Conservation (phyloP, 768 basidiomycete genomes). For the Boletus reticulatus region DNA sequence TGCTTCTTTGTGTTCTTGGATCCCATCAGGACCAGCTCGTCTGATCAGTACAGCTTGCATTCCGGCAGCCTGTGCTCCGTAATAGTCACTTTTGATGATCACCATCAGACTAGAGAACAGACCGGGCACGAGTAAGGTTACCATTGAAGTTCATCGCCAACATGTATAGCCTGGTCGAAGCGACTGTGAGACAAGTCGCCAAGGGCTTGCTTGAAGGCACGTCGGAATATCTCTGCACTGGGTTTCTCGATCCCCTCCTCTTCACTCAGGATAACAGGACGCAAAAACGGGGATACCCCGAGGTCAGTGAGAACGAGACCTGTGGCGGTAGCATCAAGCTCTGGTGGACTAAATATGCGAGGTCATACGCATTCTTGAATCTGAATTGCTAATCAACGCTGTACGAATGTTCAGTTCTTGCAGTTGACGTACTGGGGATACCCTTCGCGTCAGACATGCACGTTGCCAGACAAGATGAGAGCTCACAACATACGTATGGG, state of each 20-base stretch:
- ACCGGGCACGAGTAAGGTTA: slow-evolving; percentile 29
- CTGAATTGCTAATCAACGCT: slow-evolving; percentile 71
- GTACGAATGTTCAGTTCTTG: slow-evolving; percentile 45
- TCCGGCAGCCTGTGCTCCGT: slow-evolving; percentile 55
- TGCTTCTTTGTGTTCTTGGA: slow-evolving; percentile 42
- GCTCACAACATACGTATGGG: slow-evolving; percentile 40
- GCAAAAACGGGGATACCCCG: slow-evolving; percentile 45
- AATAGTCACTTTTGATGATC: slow-evolving; percentile 53
- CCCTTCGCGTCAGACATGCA: slow-evolving; percentile 3
- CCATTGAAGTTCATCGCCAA: slow-evolving; percentile 74
- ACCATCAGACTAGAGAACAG: neutral
- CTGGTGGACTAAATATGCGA: neutral
- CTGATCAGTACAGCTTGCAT: slow-evolving; percentile 58
- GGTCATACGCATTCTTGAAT: slow-evolving; percentile 64
- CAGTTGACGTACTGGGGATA: slow-evolving; percentile 43
- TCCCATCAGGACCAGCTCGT: slow-evolving; percentile 47
- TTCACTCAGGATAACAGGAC: slow-evolving; percentile 66
- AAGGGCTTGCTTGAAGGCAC: slow-evolving; percentile 30
- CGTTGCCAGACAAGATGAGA: neutral
- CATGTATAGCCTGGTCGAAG: slow-evolving; percentile 52
- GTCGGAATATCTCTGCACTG: slow-evolving; percentile 51
- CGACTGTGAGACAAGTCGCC: neutral
- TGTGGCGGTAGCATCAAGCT: slow-evolving; percentile 24
- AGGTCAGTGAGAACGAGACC: slow-evolving; percentile 58
- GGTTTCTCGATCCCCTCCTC: slow-evolving; percentile 73